Percentiles rank a stretch among this genome's conserved stretches.
These are phyloP conservation scores for Ormosia emarginata DNA, from an alignment of 306 rosid genomes.

Conservation along the genomic window DNA sequence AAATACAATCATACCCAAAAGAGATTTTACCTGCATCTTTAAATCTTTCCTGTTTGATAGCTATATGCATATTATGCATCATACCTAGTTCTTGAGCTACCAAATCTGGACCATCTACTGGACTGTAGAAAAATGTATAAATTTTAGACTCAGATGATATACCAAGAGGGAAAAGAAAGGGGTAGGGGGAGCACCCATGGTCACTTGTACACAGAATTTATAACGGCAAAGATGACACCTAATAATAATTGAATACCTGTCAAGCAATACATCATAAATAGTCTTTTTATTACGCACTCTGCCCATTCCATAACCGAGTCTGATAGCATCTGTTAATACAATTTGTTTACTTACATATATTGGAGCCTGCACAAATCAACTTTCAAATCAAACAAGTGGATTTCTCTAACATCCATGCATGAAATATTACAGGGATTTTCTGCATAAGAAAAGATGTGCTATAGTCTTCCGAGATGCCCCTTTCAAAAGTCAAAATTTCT, in stretches of 20 bases:
- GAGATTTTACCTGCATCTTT: constrained; percentile 70
- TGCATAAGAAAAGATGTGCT: constrained; percentile 9
- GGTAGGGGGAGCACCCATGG: not conserved
- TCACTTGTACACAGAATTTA: constrained; percentile 3
- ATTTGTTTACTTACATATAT: constrained; percentile 85
- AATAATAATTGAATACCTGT: constrained; percentile 60
- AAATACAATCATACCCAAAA: not conserved
- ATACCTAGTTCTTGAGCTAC: constrained; percentile 70
- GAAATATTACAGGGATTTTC: not conserved
- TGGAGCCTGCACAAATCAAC: constrained; percentile 75
- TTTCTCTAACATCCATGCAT: not conserved
- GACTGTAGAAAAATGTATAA: constrained; percentile 43
- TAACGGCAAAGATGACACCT: not conserved
- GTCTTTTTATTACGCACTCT: constrained; percentile 53
- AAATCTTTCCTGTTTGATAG: constrained; percentile 80
- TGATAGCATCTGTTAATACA: constrained; percentile 75
- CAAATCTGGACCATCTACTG: constrained; percentile 75
- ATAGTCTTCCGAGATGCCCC: not conserved
- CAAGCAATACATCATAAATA: constrained; percentile 77
- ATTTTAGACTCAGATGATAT: constrained; percentile 15
- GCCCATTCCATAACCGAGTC: constrained; percentile 73
- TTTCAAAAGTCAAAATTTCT: constrained; percentile 7
- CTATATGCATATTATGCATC: constrained; percentile 68
- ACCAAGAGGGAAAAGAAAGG: not conserved
- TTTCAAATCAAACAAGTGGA: constrained; percentile 19